A percentile compares a stretch with the other conserved stretches of the same genome.
Conservation (phyloP, 805 yeast genomes). For the Kregervanrija delftensis region DNA sequence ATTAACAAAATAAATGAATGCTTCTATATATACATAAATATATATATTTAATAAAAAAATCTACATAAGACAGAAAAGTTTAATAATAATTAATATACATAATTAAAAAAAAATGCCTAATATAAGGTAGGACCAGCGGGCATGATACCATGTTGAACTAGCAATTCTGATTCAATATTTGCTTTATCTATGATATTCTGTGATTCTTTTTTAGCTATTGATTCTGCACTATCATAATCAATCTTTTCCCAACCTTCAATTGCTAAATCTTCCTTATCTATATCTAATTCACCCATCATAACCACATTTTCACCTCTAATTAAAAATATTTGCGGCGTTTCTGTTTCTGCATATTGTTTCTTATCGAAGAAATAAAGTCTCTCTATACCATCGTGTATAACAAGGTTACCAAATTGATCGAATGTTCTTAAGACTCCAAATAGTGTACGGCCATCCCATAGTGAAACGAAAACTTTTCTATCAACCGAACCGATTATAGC, state of each 20-base stretch:
- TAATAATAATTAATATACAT: background rate
- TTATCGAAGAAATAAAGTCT: constrained; percentile 59
- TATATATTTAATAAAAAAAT: too few species aligned
- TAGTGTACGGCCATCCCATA: constrained; percentile 84
- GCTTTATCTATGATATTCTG: constrained; percentile 8
- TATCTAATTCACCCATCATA: constrained; percentile 88
- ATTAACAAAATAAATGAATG: background rate
- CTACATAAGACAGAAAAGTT: background rate
- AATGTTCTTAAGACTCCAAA: constrained; percentile 90
- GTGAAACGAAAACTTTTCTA: constrained; percentile 67
- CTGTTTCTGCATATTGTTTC: constrained; percentile 55
- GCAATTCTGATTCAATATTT: constrained; percentile 11
- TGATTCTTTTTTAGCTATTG: constrained; percentile 20
- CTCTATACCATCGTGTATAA: constrained; percentile 85
- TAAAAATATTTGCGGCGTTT: constrained; percentile 65
- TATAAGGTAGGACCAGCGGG: constrained; percentile 3
- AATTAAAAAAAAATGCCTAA: constrained; percentile 3
- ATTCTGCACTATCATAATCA: constrained; percentile 54
- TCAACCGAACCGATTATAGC: constrained; percentile 86
- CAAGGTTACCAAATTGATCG: constrained; percentile 91
- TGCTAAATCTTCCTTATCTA: constrained; percentile 74
- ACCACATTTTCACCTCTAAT: constrained; percentile 96
- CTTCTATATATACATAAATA: background rate
- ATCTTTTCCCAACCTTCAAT: constrained; percentile 49
- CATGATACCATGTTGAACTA: constrained; percentile 14